Evolutionary conservation across 176 grass and related monocot genomes (phyloP).

Genomic region (Carex kokanica): DNA sequence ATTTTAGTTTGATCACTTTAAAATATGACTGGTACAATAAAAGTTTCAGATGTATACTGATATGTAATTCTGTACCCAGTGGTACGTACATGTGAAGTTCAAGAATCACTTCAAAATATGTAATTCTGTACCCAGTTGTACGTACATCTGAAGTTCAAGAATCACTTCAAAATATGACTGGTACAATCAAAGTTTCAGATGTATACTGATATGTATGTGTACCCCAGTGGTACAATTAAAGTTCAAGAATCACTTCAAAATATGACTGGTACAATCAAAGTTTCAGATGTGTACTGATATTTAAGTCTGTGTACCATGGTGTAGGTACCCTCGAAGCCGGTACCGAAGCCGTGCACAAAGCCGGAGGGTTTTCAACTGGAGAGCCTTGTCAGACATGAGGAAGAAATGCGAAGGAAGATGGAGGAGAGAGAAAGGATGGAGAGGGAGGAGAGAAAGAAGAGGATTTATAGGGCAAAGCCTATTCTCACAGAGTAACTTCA

Average conservation of each 20-base stretch:
- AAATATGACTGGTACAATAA: not conserved
- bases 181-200: too few species aligned
- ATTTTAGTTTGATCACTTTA: not conserved
- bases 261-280: not conserved
- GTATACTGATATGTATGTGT: not conserved
- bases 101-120: not conserved
- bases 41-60: not conserved
- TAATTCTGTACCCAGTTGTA: too few species aligned
- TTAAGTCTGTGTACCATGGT: constrained; percentile 18
- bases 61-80: not conserved
- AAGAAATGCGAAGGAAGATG: constrained; percentile 59
- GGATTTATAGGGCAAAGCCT: constrained; percentile 66
- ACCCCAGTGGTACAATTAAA: constrained; percentile 30
- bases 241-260: not conserved
- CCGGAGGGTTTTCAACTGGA: constrained; percentile 81
- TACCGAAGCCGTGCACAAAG: constrained; percentile 82
- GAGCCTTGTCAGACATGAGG: constrained; percentile 78
- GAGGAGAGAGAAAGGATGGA: constrained; percentile 57
- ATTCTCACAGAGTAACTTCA: constrained; percentile 66
- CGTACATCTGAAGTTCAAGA: constrained; percentile 34
- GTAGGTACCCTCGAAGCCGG: constrained; percentile 79
- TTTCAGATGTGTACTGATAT: not conserved
- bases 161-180: not conserved
- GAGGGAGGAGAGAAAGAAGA: constrained; percentile 60
- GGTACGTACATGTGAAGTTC: constrained; percentile 35